A percentile compares a stretch with the other conserved stretches of the same genome.
Evolutionary conservation across 257 asterid genomes (phyloP).

Genomic region (Solanum lycopersicoides): DNA sequence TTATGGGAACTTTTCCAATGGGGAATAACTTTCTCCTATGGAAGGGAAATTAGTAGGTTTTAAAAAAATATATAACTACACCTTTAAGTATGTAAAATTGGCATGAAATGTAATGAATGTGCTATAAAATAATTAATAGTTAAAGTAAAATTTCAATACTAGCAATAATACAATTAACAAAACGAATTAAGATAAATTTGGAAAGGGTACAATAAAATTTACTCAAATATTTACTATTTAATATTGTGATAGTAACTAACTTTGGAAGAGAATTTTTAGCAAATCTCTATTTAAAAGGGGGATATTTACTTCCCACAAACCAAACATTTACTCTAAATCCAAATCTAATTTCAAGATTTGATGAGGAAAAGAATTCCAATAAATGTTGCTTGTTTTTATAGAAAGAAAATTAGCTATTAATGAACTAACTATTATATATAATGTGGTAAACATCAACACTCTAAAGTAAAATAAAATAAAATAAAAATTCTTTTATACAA

Average conservation of each 20-base stretch:
- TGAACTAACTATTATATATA: not conserved
- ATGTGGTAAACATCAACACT: not conserved
- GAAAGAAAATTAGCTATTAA: not conserved
- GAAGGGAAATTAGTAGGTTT: not conserved
- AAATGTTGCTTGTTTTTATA: not conserved
- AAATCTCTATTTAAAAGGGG: not conserved
- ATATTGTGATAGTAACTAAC: too few relatives aligned
- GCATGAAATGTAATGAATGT: not conserved
- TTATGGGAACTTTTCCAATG: not conserved
- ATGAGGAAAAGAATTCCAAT: not conserved
- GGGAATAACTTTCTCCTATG: not conserved
- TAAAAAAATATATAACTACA: not conserved
- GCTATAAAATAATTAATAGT: not conserved
- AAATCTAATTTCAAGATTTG: not conserved
- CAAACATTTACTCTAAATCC: not conserved
- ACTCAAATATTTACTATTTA: not conserved
- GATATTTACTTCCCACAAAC: not conserved
- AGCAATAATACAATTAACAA: not conserved
- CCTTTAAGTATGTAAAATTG: not conserved
- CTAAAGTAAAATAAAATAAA: not conserved
- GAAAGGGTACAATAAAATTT: not conserved
- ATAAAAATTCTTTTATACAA: not conserved
- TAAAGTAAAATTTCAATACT: not conserved
- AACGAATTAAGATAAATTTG: not conserved
- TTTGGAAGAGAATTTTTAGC: not conserved